phyloP scores from a whole-genome alignment of 2,329 filamentous ascomycete genomes.

The Venturia nashicola region DNA sequence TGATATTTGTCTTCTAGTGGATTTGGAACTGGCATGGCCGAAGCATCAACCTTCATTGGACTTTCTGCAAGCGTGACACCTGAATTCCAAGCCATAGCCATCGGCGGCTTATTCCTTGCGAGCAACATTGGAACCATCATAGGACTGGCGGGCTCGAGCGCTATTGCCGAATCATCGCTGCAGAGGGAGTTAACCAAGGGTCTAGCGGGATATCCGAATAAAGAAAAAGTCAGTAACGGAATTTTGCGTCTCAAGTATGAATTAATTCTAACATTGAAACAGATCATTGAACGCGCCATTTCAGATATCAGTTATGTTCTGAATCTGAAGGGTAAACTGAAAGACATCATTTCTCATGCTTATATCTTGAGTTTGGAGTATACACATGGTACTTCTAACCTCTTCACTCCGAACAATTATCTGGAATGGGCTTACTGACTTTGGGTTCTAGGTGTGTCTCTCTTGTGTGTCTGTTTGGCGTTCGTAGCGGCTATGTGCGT shows the following conservation, averaged over 20 bases:
- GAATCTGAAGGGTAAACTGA: neutral
- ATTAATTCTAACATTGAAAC: neutral
- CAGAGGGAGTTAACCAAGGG: slow-evolving; percentile 19
- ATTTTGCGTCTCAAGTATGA: too few species aligned
- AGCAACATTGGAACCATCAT: slow-evolving; percentile 30
- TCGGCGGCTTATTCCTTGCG: slow-evolving; percentile 34
- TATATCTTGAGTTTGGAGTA: slow-evolving; percentile 8
- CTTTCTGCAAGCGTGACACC: slow-evolving; percentile 35
- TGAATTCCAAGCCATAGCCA: slow-evolving; percentile 37
- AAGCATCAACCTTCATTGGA: slow-evolving; percentile 36
- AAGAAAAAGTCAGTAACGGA: slow-evolving; percentile 14
- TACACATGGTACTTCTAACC: neutral
- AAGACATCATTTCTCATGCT: neutral
- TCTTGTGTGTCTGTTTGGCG: neutral
- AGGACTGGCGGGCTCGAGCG: slow-evolving; percentile 26
- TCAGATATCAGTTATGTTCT: slow-evolving; percentile 9
- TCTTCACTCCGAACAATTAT: neutral
- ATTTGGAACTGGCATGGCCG: slow-evolving; percentile 36
- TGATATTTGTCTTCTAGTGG: slow-evolving; percentile 24
- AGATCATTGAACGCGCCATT: slow-evolving; percentile 7
- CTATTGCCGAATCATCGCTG: slow-evolving; percentile 26
- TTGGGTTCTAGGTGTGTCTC: neutral
- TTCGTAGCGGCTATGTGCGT: neutral
- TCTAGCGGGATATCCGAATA: slow-evolving; percentile 20
- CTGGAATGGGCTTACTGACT: neutral